Evolutionary conservation across 352 stramenopile species (phyloP), one percentile per base, ranked within the genome.

Genomic region (Blastocystis sp.): DNA sequence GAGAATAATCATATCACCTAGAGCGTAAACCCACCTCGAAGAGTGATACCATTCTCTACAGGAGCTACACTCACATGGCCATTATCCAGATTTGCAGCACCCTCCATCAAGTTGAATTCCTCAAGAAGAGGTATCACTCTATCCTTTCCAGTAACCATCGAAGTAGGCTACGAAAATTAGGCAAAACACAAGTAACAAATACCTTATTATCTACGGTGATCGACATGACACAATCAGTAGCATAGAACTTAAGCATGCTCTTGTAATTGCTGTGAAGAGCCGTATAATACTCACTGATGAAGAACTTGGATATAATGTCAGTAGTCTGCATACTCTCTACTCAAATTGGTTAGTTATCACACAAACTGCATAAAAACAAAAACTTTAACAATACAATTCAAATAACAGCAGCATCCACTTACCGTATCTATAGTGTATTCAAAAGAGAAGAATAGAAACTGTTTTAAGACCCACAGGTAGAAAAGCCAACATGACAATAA

Each of bases 231-330:
- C 73, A 66, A n/a, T 84, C 73, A 5, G 53, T 41, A 66, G 59
- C 73, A 47, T 84, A 84, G 73, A 84, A 84, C 18, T 43, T 50
- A 20, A 15, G n/a, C 45, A 84, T 84, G 15, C 41, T 47, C 47
- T 84, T 64, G 37, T 8, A 66, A 53, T 84, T n/a, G 20, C 68
- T 69, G 47, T 69, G 73, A 26, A 84, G 73, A 64, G 73, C 23
- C 47, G 73, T 84, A 53, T 84, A 84, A 43, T 84, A 84, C 73
- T 84, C 73, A 6, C 43, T 53, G 50, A 84, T 84, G 73, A 84
- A 84, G 47, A 66, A 84, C 73, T 84, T 84, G 45, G 73, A 84
- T 15, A 84, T 55, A 68, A 84, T 84, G 47, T 84, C 73, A 68
- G 73, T 84, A 56, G 73, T 84, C 73, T 84, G 73, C 73, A 84